Percentiles rank a stretch among this genome's conserved stretches.
These are phyloP conservation scores for Beauveria rudraprayagi DNA, from an alignment of 2,329 filamentous ascomycete species.

Conservation along the genomic window DNA sequence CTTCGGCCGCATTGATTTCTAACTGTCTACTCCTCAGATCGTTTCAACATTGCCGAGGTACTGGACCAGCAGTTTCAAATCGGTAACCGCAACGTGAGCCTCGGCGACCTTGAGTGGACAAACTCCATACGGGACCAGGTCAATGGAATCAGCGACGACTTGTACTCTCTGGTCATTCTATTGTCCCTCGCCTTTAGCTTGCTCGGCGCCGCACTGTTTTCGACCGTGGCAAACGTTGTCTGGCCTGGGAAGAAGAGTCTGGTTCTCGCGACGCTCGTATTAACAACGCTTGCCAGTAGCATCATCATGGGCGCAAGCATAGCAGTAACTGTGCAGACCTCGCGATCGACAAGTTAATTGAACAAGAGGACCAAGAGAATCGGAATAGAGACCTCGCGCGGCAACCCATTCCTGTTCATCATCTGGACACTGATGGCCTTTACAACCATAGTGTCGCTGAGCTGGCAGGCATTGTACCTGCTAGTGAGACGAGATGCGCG, in stretches of 20 bases:
- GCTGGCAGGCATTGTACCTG: neutral
- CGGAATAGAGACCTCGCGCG: neutral
- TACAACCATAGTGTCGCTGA: neutral
- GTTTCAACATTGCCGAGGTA: slow-evolving; percentile 38
- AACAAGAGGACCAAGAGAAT: neutral
- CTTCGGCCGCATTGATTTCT: neutral
- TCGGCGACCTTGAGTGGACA: slow-evolving; percentile 38
- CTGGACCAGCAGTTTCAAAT: slow-evolving; percentile 37
- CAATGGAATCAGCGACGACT: slow-evolving; percentile 39
- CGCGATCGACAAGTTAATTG: neutral
- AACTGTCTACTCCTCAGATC: neutral
- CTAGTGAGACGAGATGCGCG: neutral
- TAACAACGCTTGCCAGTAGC: slow-evolving; percentile 29
- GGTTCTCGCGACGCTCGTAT: slow-evolving; percentile 28
- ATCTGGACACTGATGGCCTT: neutral
- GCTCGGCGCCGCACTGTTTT: slow-evolving; percentile 36
- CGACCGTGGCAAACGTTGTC: slow-evolving; percentile 28
- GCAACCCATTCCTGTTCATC: neutral
- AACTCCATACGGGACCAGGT: slow-evolving; percentile 37
- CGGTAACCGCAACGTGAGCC: slow-evolving; percentile 36
- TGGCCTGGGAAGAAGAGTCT: slow-evolving; percentile 19
- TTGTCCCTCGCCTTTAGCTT: slow-evolving; percentile 37
- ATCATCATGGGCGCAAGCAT: slow-evolving; percentile 34
- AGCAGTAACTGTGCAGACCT: slow-evolving; percentile 28
- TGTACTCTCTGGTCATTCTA: slow-evolving; percentile 40